Base-by-base conservation (phyloP, 495 filamentous ascomycete genomes). In the Xylona heveae region DNA sequence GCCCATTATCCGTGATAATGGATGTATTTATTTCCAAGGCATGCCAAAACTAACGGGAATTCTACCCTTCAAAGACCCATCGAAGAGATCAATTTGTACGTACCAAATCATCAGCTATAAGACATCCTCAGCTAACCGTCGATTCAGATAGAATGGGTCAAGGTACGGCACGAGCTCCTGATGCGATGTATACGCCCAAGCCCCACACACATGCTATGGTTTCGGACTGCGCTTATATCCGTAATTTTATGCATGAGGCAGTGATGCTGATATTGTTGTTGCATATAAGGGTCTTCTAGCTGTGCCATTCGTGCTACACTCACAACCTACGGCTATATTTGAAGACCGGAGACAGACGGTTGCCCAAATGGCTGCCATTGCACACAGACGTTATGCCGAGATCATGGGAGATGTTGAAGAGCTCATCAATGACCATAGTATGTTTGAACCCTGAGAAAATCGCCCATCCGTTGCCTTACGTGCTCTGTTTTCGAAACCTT, bases 221-320 rank as follows among this genome's bases (percentile, higher is more conserved):
- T 16, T 12, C 33, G 31, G 1, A n/a, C 10, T 13, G 9, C 18
- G 0, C 7, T 19, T 20, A 22, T 44, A n/a, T 19, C n/a, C 13
- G 21, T 9, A 25, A 17, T n/a, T n/a, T 26, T 41, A 33, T 28
- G n/a, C 10, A 43, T 35, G 17, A 8, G 9, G 22, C 9, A 30
- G 13, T 15, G 6, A 32, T 31, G 13, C 21, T 14, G 13, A 23
- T 21, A 13, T 22, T 36, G 33, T 32, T 31, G 30, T 21, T 16
- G 38, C 33, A 6, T 27, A 10, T 24, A 15, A 67, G 59, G 88
- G 83, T 19, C 64, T 97, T 1, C 61, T 97, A 2, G 90, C 90
- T 1, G 85, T 95, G 0, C 90, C 90, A 0, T 99, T 99, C 47
- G 85, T 99, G 30, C 67, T 99, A 29, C 82, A 92, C 49, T 93